A percentile compares a stretch with the other conserved stretches of the same genome.
phyloP scores from a whole-genome alignment of 352 stramenopile genomes.

The Albugo candida region DNA sequence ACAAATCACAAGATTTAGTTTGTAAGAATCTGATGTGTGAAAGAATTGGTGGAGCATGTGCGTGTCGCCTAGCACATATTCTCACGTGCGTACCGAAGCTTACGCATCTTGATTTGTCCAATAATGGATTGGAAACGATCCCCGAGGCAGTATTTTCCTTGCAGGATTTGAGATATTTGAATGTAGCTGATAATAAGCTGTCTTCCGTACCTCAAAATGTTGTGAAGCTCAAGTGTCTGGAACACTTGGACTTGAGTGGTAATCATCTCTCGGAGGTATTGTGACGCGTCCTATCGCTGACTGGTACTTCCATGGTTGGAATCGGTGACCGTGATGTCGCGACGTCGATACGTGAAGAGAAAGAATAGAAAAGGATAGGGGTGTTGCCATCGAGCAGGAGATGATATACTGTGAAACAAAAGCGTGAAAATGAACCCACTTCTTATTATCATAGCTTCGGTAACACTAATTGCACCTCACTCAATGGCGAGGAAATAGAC shows the following conservation, averaged over 20 bases:
- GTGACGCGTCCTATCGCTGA: slow-evolving; percentile 16
- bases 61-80: slow-evolving; percentile 62
- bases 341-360: background rate
- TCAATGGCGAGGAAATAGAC: too few relatives aligned
- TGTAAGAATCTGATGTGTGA: slow-evolving; percentile 86
- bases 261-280: slow-evolving; percentile 31
- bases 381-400: too few relatives aligned
- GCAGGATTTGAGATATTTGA: slow-evolving; percentile 23
- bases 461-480: too few relatives aligned
- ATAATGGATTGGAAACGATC: slow-evolving; percentile 55
- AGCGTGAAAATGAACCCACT: too few relatives aligned
- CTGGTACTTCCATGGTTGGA: slow-evolving; percentile 22
- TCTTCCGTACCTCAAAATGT: slow-evolving; percentile 21
- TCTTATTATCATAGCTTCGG: too few relatives aligned
- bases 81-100: slow-evolving; percentile 55
- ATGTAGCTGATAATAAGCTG: slow-evolving; percentile 52
- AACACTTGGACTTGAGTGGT: slow-evolving; percentile 36
- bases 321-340: background rate
- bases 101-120: slow-evolving; percentile 40
- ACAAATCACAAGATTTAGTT: slow-evolving; percentile 66
- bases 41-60: slow-evolving; percentile 67
- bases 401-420: too few relatives aligned
- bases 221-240: slow-evolving; percentile 23
- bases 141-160: slow-evolving; percentile 67
- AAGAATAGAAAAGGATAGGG: background rate